Evolutionary conservation across 345 rosid species (phyloP), one percentile per base, ranked within the genome.

Genomic region (Linum lewisii): DNA sequence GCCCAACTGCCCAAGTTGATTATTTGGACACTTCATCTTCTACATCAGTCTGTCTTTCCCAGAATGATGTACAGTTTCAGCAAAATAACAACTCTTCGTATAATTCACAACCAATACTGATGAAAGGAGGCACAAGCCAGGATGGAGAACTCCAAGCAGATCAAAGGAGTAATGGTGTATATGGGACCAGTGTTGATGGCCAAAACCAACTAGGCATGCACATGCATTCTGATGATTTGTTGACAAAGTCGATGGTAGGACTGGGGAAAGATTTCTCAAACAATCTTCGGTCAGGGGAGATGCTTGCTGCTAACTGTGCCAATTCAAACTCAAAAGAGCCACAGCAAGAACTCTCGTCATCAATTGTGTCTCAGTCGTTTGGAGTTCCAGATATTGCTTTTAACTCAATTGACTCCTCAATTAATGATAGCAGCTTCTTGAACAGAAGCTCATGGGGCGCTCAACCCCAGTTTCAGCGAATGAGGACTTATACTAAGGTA

Each of bases 1-100:
- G 79, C 53, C 66, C 65, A 54, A 58, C 69, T 56, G 56, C 76
- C 24, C 88, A 74, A 58, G 54, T 71, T 5, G 88, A 84, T 65
- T 81, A 74, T 63, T 73, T 87, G 77, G 95, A 87, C 61, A 76
- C 86, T 10, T 87, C 90, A 56, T 87, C 95, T 54, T 82, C 95
- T 18, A 78, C 84, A 20, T 84, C 90, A 49, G 74, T 74, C 51
- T 79, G 86, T 69, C 67, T 77, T 59, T 78, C 90, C 53, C 90
- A 78, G 62, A 79, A 70, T 51, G 90, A 86, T 62, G 62, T 66
- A 67, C 78, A 77, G 53, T 54, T 80, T 59, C 82, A 73, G 68
- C 85, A 70, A 57, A 80, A 73, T 63, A 74, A 74, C 68, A 79
- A 68, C 36, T 67, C 69, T 26, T 63, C 83, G 6, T 78, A 67